Conservation (phyloP, 176 grass and related monocot species). For the Hyparrhenia diplandra region DNA sequence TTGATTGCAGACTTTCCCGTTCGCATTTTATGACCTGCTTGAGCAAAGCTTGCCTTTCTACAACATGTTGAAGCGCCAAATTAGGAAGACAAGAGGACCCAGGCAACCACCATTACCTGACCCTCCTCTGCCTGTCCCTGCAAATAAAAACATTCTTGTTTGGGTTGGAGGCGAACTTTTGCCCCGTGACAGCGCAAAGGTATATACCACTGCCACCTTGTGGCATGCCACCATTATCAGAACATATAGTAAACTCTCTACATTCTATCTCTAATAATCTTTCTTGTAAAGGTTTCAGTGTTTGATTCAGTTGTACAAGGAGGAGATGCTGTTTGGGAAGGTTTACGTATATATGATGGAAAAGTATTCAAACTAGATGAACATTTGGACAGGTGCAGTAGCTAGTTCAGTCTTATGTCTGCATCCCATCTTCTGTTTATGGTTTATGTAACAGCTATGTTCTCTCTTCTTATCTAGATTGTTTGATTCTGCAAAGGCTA, state of each 20-base stretch:
- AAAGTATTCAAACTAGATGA: constrained; percentile 95
- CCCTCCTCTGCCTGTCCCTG: constrained; percentile 83
- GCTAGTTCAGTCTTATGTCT: constrained; percentile 32
- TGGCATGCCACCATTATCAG: background rate
- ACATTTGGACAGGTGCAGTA: constrained; percentile 84
- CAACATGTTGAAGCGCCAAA: constrained; percentile 74
- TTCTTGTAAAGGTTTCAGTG: constrained; percentile 72
- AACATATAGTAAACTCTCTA: constrained; percentile 5
- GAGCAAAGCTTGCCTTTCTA: constrained; percentile 94
- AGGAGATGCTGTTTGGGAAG: constrained; percentile 98
- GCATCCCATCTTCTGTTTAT: constrained; percentile 4
- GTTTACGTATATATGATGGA: constrained; percentile 83
- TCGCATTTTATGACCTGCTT: constrained; percentile 75
- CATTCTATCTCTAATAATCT: constrained; percentile 27
- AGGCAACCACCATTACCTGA: constrained; percentile 43
- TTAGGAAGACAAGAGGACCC: constrained; percentile 42
- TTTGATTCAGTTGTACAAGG: constrained; percentile 99
- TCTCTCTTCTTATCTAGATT: constrained; percentile 45
- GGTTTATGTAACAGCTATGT: background rate
- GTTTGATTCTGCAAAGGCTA: constrained; percentile 94
- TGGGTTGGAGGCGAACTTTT: constrained; percentile 89
- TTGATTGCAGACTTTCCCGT: constrained; percentile 73
- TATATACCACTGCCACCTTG: constrained; percentile 39
- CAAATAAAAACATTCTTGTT: constrained; percentile 88
- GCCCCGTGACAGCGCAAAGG: constrained; percentile 85